phyloP scores from a whole-genome alignment of 1,139 yeast genomes.

The Hyphopichia fennica region DNA sequence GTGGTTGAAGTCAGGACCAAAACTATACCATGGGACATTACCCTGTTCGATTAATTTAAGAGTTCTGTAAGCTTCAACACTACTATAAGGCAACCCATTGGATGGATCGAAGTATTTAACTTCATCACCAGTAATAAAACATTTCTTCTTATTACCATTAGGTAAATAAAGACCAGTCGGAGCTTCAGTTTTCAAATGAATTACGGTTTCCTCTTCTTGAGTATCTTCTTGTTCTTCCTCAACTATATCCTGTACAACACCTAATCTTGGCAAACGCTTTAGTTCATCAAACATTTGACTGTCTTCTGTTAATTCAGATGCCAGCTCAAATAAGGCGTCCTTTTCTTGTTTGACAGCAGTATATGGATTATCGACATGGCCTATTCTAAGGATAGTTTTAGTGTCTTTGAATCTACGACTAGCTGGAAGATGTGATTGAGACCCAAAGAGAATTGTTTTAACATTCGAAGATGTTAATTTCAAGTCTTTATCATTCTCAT shows the following conservation, averaged over 20 bases:
- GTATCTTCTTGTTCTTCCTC: conserved; percentile 42
- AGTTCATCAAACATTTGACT: conserved; percentile 50
- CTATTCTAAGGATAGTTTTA: conserved; percentile 54
- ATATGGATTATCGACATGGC: conserved; percentile 44
- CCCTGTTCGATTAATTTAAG: conserved; percentile 70
- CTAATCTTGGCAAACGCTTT: conserved; percentile 61
- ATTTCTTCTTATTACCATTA: conserved; percentile 66
- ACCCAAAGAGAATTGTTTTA: conserved; percentile 57
- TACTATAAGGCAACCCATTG: conserved; percentile 81
- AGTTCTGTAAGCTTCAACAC: conserved; percentile 74
- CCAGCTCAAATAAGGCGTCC: conserved; percentile 36
- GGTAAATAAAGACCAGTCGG: conserved; percentile 75
- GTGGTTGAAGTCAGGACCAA: conserved; percentile 38
- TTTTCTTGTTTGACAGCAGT: conserved; percentile 36
- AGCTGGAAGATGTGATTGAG: conserved; percentile 53
- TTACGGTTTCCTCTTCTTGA: conserved; percentile 42
- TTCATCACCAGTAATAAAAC: conserved; percentile 76
- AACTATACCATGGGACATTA: conserved; percentile 65
- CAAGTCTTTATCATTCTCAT: conserved; percentile 24
- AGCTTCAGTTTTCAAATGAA: conserved; percentile 61
- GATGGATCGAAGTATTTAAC: conserved; percentile 87
- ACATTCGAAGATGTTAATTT: conserved; percentile 25
- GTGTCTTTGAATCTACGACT: conserved; percentile 54
- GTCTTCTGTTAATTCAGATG: conserved; percentile 35
- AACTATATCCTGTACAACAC: conserved; percentile 54